Evolutionary conservation across 495 filamentous ascomycete genomes (phyloP).

Genomic region (Aspergillus mulundensis): DNA sequence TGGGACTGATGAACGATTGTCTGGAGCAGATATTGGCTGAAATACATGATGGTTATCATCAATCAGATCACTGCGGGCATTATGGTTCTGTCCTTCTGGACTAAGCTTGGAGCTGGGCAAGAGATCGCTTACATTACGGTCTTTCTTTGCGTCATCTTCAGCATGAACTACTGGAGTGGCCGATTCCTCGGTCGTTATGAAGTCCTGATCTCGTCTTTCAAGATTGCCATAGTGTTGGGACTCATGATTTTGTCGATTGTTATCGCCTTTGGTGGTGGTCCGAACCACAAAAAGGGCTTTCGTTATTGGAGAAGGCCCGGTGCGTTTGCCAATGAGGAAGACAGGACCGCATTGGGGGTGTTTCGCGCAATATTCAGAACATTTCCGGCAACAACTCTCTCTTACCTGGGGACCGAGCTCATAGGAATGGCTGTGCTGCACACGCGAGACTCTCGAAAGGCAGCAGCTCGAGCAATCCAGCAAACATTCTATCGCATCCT

Average conservation of each 20-base stretch:
- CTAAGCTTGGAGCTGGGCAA: slow-evolving; percentile 53
- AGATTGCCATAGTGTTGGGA: slow-evolving; percentile 64
- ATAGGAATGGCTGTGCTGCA: slow-evolving; percentile 63
- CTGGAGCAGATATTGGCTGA: slow-evolving; percentile 45
- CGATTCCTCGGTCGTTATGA: slow-evolving; percentile 47
- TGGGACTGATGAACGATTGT: not conserved
- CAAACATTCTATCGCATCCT: slow-evolving; percentile 78
- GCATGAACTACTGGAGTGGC: slow-evolving; percentile 56
- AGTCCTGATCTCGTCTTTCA: slow-evolving; percentile 54
- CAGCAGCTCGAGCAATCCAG: slow-evolving; percentile 67
- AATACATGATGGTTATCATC: slow-evolving; percentile 72
- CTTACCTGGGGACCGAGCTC: slow-evolving; percentile 79
- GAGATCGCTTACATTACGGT: slow-evolving; percentile 70
- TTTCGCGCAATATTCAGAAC: slow-evolving; percentile 70
- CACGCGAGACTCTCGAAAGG: slow-evolving; percentile 64
- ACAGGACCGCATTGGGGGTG: slow-evolving; percentile 23
- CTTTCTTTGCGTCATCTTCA: slow-evolving; percentile 58
- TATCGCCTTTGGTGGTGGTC: slow-evolving; percentile 64
- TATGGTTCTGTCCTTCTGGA: slow-evolving; percentile 69
- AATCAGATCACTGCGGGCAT: slow-evolving; percentile 75
- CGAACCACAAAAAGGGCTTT: slow-evolving; percentile 65
- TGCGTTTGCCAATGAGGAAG: slow-evolving; percentile 22
- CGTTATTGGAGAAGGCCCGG: slow-evolving; percentile 59
- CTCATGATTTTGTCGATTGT: slow-evolving; percentile 65
- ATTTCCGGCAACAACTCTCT: slow-evolving; percentile 71